A percentile compares a stretch with the other conserved stretches of the same genome.
phyloP scores from a whole-genome alignment of 1,284 basidiomycete genomes.

The Trichosporon sp. region DNA sequence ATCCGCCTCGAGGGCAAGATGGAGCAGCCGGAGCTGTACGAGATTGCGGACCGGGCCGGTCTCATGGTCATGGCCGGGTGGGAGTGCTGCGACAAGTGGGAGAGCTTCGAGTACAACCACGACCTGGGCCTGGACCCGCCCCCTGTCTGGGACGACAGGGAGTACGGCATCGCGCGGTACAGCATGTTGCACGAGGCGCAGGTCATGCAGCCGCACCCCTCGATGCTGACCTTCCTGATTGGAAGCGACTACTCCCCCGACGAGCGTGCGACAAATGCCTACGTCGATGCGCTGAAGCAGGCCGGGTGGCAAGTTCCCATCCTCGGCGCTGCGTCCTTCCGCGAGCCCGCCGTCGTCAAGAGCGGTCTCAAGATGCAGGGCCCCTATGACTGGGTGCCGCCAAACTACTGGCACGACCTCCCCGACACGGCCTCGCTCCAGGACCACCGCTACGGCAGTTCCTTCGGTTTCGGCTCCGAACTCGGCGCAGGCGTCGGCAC shows the following conservation, averaged over 20 bases:
- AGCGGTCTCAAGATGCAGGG: conserved; percentile 1
- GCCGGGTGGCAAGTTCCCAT: neutral
- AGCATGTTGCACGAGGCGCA: conserved; percentile 15
- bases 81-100: conserved; percentile 20
- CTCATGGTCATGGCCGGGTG: conserved; percentile 5
- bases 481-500: conserved; percentile 5
- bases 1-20: conserved; percentile 14
- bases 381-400: conserved; percentile 9
- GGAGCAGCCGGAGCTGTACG: conserved; percentile 17
- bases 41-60: neutral
- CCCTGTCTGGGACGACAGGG: conserved; percentile 10
- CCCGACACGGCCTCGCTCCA: neutral
- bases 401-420: conserved; percentile 5
- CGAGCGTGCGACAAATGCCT: neutral
- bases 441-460: neutral
- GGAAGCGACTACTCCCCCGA: conserved; percentile 10
- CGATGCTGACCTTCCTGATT: neutral
- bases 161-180: conserved; percentile 12
- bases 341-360: conserved; percentile 1
- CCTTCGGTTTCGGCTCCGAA: conserved; percentile 9
- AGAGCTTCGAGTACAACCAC: conserved; percentile 12
- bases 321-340: neutral
- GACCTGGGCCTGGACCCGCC: conserved; percentile 8
- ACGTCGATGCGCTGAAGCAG: neutral
- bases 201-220: neutral